phyloP scores from a whole-genome alignment of 768 basidiomycete genomes.

The Fibroporia radiculosa region DNA sequence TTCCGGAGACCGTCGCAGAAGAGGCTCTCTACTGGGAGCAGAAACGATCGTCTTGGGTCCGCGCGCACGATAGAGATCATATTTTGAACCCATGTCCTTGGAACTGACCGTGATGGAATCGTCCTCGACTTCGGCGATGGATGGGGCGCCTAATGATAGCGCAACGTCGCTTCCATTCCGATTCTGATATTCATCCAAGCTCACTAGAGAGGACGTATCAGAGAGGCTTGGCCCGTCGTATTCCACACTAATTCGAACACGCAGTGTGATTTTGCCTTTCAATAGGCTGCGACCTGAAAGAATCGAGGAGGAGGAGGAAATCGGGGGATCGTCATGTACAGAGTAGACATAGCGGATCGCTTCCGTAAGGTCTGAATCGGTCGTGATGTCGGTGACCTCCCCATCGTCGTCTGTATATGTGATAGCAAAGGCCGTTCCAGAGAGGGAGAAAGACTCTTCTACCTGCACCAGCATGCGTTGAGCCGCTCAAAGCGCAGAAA shows the following conservation, averaged over 20 bases:
- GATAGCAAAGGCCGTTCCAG: constrained; percentile 60
- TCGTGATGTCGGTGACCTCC: constrained; percentile 60
- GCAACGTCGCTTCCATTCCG: constrained; percentile 50
- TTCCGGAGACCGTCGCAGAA: constrained; percentile 6
- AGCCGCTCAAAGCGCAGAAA: constrained; percentile 8
- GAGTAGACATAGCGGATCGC: constrained; percentile 79
- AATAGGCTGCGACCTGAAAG: constrained; percentile 58
- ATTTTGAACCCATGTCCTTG: constrained; percentile 38
- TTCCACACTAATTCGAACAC: constrained; percentile 72
- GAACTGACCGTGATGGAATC: constrained; percentile 75
- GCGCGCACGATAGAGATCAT: constrained; percentile 14
- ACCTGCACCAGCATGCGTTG: constrained; percentile 45
- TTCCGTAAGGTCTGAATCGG: constrained; percentile 72
- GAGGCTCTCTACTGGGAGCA: constrained; percentile 18
- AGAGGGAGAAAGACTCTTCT: constrained; percentile 77
- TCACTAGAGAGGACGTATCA: constrained; percentile 77
- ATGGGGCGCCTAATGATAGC: constrained; percentile 36
- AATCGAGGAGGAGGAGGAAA: constrained; percentile 68
- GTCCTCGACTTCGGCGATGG: constrained; percentile 46
- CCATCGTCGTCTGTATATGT: constrained; percentile 87
- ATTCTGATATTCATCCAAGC: constrained; percentile 64
- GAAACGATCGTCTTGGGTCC: constrained; percentile 21
- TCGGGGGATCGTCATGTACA: constrained; percentile 62
- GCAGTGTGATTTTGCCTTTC: constrained; percentile 65
- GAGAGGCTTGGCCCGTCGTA: constrained; percentile 90